Evolutionary conservation across 805 yeast genomes (phyloP), one percentile per base, ranked within the genome.

Genomic region (Metschnikowia sp.): DNA sequence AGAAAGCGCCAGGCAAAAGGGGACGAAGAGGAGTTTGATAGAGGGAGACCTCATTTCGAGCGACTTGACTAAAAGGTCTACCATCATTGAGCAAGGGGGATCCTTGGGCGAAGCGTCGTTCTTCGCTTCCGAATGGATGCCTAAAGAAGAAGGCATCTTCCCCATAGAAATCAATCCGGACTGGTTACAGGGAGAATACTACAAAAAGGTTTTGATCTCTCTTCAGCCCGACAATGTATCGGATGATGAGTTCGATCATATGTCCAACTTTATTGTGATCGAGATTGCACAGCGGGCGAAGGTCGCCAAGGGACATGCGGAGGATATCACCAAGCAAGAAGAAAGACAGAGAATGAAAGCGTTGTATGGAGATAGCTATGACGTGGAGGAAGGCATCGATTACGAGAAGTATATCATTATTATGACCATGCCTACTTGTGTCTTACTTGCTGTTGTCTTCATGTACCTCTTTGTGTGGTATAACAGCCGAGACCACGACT

Each of bases 81-180:
- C 61, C 9, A 66, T 68, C 2, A 59, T 72, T 38, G 74, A 71
- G 31, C 57, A 64, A 35, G 77, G 77, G 5, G 77, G 75, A 8
- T 55, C 50, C 22, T 48, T 68, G 32, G 54, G 54, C 7, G 47
- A 56, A 12, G 56, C 59, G 10, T 77, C 88, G 2, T 86, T 88
- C 59, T 86, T 69, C 66, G 66, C 81, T 1, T 75, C 90, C 8
- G 94, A 84, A 7, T 89, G 96, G 96, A 43, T 88, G 8, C 48
- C 58, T 6, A 79, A 77, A 50, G 70, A 69, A 19, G 77, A 78
- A 48, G 97, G 96, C 11, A 77, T 71, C 55, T 79, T 68, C 54
- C 83, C 92, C 3, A 61, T 89, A 36, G 79, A 79, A 34, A 68
- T 88, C 36, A 63, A 76, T 33, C 81, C 78, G 47, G 81, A 75